Percentiles rank a stretch among this genome's conserved stretches.
Evolutionary conservation across 306 rosid genomes (phyloP).

Genomic region (Mucuna pruriens): DNA sequence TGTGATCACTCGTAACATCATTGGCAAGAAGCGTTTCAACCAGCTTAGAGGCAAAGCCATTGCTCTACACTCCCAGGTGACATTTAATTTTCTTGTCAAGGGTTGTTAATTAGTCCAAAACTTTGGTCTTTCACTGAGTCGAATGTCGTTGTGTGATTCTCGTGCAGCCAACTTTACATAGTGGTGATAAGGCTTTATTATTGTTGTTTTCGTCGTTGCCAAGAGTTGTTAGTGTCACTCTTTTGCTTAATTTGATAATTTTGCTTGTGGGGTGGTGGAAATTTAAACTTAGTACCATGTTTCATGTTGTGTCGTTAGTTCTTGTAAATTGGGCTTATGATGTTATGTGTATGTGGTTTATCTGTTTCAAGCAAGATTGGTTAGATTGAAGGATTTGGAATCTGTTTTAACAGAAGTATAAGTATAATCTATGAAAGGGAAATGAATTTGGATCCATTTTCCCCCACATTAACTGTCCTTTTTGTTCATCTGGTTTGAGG

Average conservation of each 20-base stretch:
- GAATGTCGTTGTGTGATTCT: too few species aligned
- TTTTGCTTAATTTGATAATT: background rate
- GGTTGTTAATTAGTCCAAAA: too few species aligned
- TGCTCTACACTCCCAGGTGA: slow-evolving; percentile 97
- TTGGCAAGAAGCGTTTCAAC: slow-evolving; percentile 94
- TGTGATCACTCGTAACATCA: slow-evolving; percentile 64
- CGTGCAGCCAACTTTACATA: too few species aligned
- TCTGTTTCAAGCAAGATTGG: slow-evolving; percentile 29
- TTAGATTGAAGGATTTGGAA: slow-evolving; percentile 11
- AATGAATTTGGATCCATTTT: background rate
- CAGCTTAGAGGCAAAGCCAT: slow-evolving; percentile 97
- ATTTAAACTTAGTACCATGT: slow-evolving; percentile 5
- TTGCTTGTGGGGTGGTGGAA: slow-evolving; percentile 1
- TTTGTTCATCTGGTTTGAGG: background rate
- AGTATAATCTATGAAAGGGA: slow-evolving; percentile 3
- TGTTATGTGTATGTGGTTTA: slow-evolving; percentile 2
- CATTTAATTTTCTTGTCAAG: background rate
- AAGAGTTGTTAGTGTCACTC: background rate
- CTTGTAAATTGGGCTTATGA: background rate
- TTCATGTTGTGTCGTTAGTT: background rate
- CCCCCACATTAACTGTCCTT: background rate
- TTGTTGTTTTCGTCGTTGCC: too few species aligned
- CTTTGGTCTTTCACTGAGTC: too few species aligned
- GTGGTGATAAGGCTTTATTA: too few species aligned
- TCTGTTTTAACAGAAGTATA: background rate